These are phyloP conservation scores for Pseudozyma hubeiensis DNA, from an alignment of 1,284 basidiomycete genomes.

Conservation along the genomic window DNA sequence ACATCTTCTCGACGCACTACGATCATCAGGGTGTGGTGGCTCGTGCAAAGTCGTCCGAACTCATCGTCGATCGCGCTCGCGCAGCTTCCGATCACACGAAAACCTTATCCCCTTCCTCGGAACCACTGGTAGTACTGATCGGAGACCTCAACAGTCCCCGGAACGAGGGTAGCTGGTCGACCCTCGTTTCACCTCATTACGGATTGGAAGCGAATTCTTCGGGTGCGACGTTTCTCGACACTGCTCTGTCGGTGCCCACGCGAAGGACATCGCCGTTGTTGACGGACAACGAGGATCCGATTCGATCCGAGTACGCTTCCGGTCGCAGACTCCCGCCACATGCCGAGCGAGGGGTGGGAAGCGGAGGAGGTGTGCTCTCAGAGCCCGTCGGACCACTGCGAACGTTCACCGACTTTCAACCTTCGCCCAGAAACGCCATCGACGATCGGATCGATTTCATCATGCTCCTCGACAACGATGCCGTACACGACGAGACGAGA, in stretches of 20 bases:
- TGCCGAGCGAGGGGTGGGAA: background rate
- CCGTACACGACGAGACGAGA: constrained; percentile 35
- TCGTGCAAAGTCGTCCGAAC: constrained; percentile 36
- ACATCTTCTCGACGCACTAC: constrained; percentile 59
- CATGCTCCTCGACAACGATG: constrained; percentile 42
- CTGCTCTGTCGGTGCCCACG: constrained; percentile 43
- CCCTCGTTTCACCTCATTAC: constrained; percentile 50
- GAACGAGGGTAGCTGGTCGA: constrained; percentile 46
- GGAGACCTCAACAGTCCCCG: constrained; percentile 57
- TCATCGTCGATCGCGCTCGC: constrained; percentile 42
- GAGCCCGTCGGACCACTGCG: constrained; percentile 33
- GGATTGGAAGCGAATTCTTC: constrained; percentile 16
- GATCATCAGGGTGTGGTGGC: constrained; percentile 54
- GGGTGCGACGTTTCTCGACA: constrained; percentile 41
- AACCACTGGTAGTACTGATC: constrained; percentile 50
- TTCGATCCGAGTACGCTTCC: constrained; percentile 20
- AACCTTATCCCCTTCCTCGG: constrained; percentile 4
- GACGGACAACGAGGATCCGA: constrained; percentile 40
- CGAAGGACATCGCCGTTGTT: constrained; percentile 25
- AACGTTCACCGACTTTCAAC: constrained; percentile 52
- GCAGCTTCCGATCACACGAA: constrained; percentile 19
- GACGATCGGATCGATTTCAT: constrained; percentile 55
- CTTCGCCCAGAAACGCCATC: constrained; percentile 29
- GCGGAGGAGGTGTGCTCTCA: constrained; percentile 14
- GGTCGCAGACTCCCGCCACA: constrained; percentile 9